Evolutionary conservation across 139 green algal species (phyloP), one percentile per base, ranked within the genome.

Genomic region (Eudorina sp.): DNA sequence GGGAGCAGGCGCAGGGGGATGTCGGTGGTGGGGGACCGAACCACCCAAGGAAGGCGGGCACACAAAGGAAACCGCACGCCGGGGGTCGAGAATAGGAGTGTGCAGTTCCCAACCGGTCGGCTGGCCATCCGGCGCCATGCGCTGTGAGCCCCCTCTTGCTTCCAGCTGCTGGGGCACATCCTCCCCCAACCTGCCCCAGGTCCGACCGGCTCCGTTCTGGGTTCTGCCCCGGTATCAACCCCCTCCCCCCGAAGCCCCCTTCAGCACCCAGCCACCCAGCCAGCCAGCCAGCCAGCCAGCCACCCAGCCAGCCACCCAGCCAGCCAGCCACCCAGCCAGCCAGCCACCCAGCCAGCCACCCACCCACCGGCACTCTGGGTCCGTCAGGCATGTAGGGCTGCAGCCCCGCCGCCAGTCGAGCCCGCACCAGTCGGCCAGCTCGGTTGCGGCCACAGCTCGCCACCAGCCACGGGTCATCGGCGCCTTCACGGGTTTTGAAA

Each of bases 301-400:
- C n/a, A n/a, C n/a, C n/a, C n/a, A n/a, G n/a, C n/a, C n/a, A n/a
- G n/a, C n/a, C n/a, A n/a, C n/a, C n/a, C n/a, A n/a, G n/a, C n/a
- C n/a, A n/a, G n/a, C 51, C 13, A 58, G 51, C 51, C 13, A 16
- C 16, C 51, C 51, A 58, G 13, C 51, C 51, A 25, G 51, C 16
- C 13, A 13, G 51, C 13, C 51, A 58, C 14, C 4, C 40, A 43
- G 21, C 66, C 66, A 8, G 13, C 66, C 34, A 6, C 66, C 53
- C 40, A 55, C 86, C 0, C 75, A 89, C 88, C 82, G 79, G 89
- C 40, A 92, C 29, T 23, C 62, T 21, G 2, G 89, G 79, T 8
- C 85, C 89, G n/a, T 90, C 79, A 3, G 70, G 4, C 46, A 87
- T 72, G 79, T 88, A 90, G 25, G 89, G 84, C 68, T 70, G 41